A percentile compares a stretch with the other conserved stretches of the same genome.
phyloP scores from a whole-genome alignment of 495 filamentous ascomycete species.

The Chaetomium tenue region DNA sequence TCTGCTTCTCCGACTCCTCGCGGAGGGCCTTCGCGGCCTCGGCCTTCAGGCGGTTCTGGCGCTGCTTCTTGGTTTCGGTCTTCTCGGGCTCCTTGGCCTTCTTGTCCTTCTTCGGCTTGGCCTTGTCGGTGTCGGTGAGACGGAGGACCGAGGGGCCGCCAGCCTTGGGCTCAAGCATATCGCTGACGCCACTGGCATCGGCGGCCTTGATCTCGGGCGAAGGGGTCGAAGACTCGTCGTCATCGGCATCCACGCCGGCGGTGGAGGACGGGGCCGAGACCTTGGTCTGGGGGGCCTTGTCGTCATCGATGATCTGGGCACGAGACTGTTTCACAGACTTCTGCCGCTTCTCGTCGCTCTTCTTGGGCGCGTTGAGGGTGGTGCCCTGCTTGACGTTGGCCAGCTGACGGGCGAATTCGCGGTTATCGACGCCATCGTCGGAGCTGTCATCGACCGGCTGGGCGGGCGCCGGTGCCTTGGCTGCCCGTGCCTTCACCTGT shows the following conservation, averaged over 20 bases:
- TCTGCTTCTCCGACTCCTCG: slow-evolving; percentile 70
- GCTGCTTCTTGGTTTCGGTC: slow-evolving; percentile 84
- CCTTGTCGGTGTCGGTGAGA: slow-evolving; percentile 63
- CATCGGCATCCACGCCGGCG: slow-evolving; percentile 76
- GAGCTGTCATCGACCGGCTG: slow-evolving; percentile 40
- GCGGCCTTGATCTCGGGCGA: slow-evolving; percentile 60
- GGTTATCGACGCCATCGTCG: slow-evolving; percentile 61
- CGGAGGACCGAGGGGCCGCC: slow-evolving; percentile 72
- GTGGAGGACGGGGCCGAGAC: slow-evolving; percentile 65
- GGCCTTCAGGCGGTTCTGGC: slow-evolving; percentile 78
- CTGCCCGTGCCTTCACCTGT: slow-evolving; percentile 35
- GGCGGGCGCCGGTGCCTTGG: slow-evolving; percentile 21
- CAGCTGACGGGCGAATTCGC: slow-evolving; percentile 71
- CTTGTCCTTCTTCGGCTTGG: slow-evolving; percentile 58
- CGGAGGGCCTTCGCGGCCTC: slow-evolving; percentile 69
- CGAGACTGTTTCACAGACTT: slow-evolving; percentile 58
- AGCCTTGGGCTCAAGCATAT: slow-evolving; percentile 78
- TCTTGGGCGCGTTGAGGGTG: slow-evolving; percentile 54
- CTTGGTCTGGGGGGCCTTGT: slow-evolving; percentile 37
- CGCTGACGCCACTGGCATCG: slow-evolving; percentile 62
- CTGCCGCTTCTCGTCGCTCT: slow-evolving; percentile 59
- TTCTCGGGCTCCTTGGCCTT: slow-evolving; percentile 55
- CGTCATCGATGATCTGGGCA: slow-evolving; percentile 45
- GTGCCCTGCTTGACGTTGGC: slow-evolving; percentile 64
- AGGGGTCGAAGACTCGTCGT: slow-evolving; percentile 65